These are phyloP conservation scores for Trichosanthes cucumerina DNA, from an alignment of 306 rosid species.

Conservation along the genomic window DNA sequence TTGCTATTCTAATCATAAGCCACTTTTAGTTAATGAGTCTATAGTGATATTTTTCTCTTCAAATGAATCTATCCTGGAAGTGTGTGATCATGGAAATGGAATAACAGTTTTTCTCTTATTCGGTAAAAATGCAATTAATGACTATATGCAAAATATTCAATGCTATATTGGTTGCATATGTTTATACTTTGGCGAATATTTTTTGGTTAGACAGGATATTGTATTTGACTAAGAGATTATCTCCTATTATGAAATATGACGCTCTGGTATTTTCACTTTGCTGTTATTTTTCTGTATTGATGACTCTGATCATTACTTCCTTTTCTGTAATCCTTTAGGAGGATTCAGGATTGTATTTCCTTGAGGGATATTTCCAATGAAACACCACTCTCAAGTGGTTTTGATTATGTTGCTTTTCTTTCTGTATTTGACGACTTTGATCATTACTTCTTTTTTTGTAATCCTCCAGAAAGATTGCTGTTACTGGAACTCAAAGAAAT, in stretches of 20 bases:
- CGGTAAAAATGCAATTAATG: not conserved
- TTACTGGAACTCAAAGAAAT: not conserved
- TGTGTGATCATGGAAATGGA: not conserved
- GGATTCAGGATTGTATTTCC: not conserved
- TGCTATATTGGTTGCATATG: not conserved
- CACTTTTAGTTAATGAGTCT: not conserved
- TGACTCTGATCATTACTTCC: not conserved
- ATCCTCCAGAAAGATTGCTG: not conserved
- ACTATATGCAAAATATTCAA: not conserved
- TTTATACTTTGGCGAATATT: not conserved
- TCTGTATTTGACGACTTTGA: not conserved
- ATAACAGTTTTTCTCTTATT: not conserved
- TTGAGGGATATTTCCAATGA: not conserved
- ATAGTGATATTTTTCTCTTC: not conserved
- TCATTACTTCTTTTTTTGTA: not conserved
- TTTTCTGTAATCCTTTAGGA: not conserved
- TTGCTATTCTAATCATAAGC: not conserved
- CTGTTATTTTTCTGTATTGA: not conserved
- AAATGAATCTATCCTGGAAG: not conserved
- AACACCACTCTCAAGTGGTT: not conserved
- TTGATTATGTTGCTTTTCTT: not conserved
- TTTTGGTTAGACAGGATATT: not conserved
- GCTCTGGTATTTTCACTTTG: not conserved
- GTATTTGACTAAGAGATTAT: not conserved
- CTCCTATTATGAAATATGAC: not conserved